Base-by-base conservation (phyloP, 2,329 filamentous ascomycete species). In the Phialophora expanda region DNA sequence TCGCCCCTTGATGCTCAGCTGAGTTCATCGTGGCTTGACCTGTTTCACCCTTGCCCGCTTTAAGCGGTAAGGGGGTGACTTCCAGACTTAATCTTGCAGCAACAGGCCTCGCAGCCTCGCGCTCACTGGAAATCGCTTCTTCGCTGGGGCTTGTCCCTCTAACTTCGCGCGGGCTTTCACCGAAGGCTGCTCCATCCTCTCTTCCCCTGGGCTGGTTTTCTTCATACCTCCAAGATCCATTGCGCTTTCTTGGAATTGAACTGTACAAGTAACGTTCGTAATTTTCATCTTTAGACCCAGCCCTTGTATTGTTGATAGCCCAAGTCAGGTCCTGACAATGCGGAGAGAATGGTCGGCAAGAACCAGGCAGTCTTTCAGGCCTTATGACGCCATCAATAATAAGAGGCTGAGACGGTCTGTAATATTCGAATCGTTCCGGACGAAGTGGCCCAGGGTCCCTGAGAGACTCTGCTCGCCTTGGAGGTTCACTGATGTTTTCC, bases 401-500 rank as follows among this genome's bases (percentile, higher is more conserved):
- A 17, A 34, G 60, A 50, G 9, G 22, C n/a, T 28, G 17, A 5
- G 50, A 55, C 28, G 26, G 57, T 61, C 50, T 32, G 44, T 51
- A 56, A 32, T 24, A 24, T n/a, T 57, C 53, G 34, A 46, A 30
- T 12, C 56, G 58, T n/a, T 30, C 28, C n/a, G 48, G 20, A 17
- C 2, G 6, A 11, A 30, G 59, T 8, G 44, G 54, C 28, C 48
- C 44, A 46, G 46, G 34, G 8, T 60, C 41, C 12, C 61, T 59
- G 20, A 38, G 41, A 54, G 38, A 38, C 17, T 60, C 62, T 17
- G 56, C 26, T 56, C 66, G 62, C 14, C 53, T 22, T 32, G 64
- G 60, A 22, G 64, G 66, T 34, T 61, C 64, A 14, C 51, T 55
- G 17, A 64, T 69, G 34, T 46, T 55, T 20, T 55, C 53, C 50